phyloP scores from a whole-genome alignment of 805 yeast genomes.

The Jamesozyma hellenica region DNA sequence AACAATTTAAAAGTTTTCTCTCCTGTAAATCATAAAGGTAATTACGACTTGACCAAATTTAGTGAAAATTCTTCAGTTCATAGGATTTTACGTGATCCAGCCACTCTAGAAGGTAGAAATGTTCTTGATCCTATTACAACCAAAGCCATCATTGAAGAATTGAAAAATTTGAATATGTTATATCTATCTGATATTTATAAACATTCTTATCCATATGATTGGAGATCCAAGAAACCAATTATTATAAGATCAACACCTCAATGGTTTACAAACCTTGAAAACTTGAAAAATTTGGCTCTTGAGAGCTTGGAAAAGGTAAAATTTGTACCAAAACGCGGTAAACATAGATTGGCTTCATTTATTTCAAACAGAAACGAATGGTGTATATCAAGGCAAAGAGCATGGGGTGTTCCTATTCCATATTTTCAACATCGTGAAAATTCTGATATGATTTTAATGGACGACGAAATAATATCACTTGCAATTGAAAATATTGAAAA shows the following conservation, averaged over 20 bases:
- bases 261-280: constrained; percentile 85
- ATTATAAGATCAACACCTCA: constrained; percentile 92
- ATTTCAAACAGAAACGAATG: constrained; percentile 77
- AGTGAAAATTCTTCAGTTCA: constrained; percentile 8
- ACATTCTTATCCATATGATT: constrained; percentile 93
- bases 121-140: constrained; percentile 54
- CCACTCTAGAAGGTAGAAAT: constrained; percentile 34
- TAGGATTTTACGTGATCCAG: constrained; percentile 7
- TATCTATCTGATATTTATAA: constrained; percentile 40
- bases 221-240: constrained; percentile 95
- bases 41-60: constrained; percentile 44
- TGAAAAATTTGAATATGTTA: constrained; percentile 36
- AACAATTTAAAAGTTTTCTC: constrained; percentile 54
- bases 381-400: constrained; percentile 94
- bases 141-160: constrained; percentile 33
- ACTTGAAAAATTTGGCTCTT: constrained; percentile 54
- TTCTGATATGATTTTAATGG: constrained; percentile 56
- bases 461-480: constrained; percentile 43
- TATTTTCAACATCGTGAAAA: constrained; percentile 49
- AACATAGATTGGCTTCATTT: constrained; percentile 60
- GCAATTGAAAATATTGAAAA: constrained; percentile 46
- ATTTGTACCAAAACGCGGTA: constrained; percentile 68
- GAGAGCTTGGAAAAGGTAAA: constrained; percentile 50
- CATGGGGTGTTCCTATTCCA: constrained; percentile 98
- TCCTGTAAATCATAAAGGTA: constrained; percentile 71